These are phyloP conservation scores for Aurinia saxatilis DNA, from an alignment of 345 rosid species.

Conservation along the genomic window DNA sequence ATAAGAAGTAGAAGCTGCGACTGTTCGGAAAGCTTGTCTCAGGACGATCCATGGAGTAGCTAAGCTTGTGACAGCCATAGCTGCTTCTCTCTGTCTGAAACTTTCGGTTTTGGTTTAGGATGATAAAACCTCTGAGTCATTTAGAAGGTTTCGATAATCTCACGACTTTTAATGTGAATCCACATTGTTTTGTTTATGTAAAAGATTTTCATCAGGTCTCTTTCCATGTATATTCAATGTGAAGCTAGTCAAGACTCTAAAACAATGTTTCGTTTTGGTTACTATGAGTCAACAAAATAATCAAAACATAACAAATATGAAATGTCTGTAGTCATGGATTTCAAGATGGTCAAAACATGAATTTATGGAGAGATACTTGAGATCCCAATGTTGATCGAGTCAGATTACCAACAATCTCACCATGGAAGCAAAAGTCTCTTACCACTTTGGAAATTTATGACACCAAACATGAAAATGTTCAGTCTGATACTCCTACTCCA, in stretches of 20 bases:
- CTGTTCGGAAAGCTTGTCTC: slow-evolving; percentile 39
- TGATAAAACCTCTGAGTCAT: not conserved
- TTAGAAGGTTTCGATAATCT: slow-evolving; percentile 1
- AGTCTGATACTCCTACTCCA: not conserved
- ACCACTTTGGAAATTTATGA: not conserved
- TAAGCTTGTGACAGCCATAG: slow-evolving; percentile 39
- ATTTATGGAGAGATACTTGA: slow-evolving; percentile 1
- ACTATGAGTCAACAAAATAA: not conserved
- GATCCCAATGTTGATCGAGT: not conserved
- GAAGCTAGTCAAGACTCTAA: slow-evolving; percentile 1
- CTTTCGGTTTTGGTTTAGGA: not conserved
- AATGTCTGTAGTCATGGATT: not conserved
- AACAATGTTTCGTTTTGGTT: not conserved
- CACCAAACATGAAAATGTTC: not conserved
- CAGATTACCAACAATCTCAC: not conserved
- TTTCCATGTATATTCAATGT: not conserved
- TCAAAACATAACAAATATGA: not conserved
- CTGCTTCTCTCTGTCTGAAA: slow-evolving; percentile 10
- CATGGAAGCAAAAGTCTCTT: not conserved
- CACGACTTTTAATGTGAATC: no score
- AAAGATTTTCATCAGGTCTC: not conserved
- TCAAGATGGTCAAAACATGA: not conserved
- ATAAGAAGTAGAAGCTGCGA: slow-evolving; percentile 30
- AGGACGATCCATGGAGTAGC: slow-evolving; percentile 36
- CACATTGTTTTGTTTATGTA: not conserved